Conservation (phyloP, 805 yeast genomes). For the Monosporozyma solicola region DNA sequence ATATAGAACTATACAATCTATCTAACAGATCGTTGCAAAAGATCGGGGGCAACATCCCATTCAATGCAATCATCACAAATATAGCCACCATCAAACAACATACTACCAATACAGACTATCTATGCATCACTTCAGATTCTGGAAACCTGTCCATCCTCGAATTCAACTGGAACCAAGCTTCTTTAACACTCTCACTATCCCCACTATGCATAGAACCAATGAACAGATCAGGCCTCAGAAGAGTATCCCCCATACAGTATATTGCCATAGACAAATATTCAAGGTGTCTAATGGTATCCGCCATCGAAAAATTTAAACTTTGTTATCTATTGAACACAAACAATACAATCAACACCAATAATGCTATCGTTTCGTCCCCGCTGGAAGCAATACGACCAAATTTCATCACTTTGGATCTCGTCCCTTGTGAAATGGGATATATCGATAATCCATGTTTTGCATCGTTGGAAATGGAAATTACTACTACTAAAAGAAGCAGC, state of each 20-base stretch:
- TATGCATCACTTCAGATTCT: slow-evolving; percentile 71
- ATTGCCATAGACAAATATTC: slow-evolving; percentile 62
- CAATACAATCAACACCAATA: slow-evolving; percentile 12
- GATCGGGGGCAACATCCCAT: slow-evolving; percentile 33
- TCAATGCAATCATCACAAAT: slow-evolving; percentile 51
- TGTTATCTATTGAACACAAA: slow-evolving; percentile 55
- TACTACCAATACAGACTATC: slow-evolving; percentile 38
- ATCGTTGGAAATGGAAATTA: slow-evolving; percentile 46
- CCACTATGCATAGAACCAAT: slow-evolving; percentile 47
- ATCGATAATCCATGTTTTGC: slow-evolving; percentile 77
- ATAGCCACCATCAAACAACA: slow-evolving; percentile 34
- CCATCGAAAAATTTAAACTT: slow-evolving; percentile 67
- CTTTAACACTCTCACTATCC: slow-evolving; percentile 32
- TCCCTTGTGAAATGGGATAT: slow-evolving; percentile 64
- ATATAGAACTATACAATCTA: slow-evolving; percentile 33
- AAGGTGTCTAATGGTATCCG: slow-evolving; percentile 59
- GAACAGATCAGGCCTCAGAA: slow-evolving; percentile 64
- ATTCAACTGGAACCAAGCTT: slow-evolving; percentile 17
- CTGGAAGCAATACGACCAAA: slow-evolving; percentile 52
- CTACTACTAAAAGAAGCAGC: neutral
- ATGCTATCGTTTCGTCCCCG: slow-evolving; percentile 45
- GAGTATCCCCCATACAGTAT: slow-evolving; percentile 68
- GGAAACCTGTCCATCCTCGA: slow-evolving; percentile 49
- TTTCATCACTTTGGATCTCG: slow-evolving; percentile 42
- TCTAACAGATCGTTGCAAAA: slow-evolving; percentile 46